Evolutionary conservation across 768 basidiomycete genomes (phyloP), one percentile per base, ranked within the genome.

Genomic region (Chalciporus piperatus): DNA sequence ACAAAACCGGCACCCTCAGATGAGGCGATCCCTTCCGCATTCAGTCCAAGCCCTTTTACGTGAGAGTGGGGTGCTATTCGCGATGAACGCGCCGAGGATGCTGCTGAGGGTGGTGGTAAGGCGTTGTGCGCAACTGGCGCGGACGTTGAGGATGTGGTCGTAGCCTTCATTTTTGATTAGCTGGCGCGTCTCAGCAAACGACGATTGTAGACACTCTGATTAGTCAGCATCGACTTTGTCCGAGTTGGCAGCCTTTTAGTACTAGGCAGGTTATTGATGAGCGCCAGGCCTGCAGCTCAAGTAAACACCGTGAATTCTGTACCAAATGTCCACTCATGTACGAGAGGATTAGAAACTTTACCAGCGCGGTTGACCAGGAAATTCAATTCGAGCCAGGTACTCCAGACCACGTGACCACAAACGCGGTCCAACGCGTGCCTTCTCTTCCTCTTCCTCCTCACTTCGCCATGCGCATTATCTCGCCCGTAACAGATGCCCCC

Each of bases 11-110:
- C 86, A 8, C 80, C 75, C 55, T 90, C 85, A 6, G 75, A 65
- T 28, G 76, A 73, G 1, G 93, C 96, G 50, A 77, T 77, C 1
- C 95, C 96, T 54, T 98, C 93, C 47, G 87, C 69, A 38, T 80
- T 87, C 48, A 98, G 75, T 3, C 97, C 97, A 25, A 98, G 85
- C 7, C 94, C 95, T 74, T 94, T 96, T 69, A 98, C 98, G 69
- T 98, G 95, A 5, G 94, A 97, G 65, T 98, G 95, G 3, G 92
- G 85, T 1, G 91, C 89, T 41, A 93, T 90, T 33, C 89, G 82
- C 27, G 89, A 88, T 0, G 89, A 83, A 20, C 87, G 79, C 12
- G 78, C 77, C 1, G 83, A 79, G 12, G 83, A 77, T 0, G 81
- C 68, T 2, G 78, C 74, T 4, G 86, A 76, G 0, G 87, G 87